Percentiles rank a stretch among this genome's conserved stretches.
Conservation (phyloP, 768 basidiomycete species). For the Mycena galericulata region DNA sequence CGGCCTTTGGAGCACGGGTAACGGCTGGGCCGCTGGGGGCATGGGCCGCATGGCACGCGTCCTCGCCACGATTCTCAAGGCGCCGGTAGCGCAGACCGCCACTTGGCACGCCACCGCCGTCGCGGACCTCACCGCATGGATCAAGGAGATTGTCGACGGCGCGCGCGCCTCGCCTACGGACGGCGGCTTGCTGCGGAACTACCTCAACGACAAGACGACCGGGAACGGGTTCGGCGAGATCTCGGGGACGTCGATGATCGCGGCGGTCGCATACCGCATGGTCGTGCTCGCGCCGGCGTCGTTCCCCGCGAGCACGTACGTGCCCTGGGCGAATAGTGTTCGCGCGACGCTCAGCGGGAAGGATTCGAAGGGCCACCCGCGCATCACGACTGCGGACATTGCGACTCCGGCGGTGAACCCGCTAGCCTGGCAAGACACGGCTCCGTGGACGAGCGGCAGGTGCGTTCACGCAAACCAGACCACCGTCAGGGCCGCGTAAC, state of each 20-base stretch:
- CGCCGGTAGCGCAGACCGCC: conserved; percentile 44
- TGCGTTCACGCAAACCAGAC: background rate
- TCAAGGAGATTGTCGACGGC: conserved; percentile 60
- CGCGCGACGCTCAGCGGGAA: conserved; percentile 32
- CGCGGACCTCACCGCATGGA: conserved; percentile 47
- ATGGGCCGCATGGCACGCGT: conserved; percentile 39
- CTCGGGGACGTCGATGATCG: conserved; percentile 55
- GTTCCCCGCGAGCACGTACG: conserved; percentile 38
- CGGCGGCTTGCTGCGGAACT: conserved; percentile 56
- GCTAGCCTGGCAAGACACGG: conserved; percentile 50
- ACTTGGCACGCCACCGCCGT: conserved; percentile 44
- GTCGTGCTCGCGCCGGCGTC: conserved; percentile 34
- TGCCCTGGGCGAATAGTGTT: conserved; percentile 40
- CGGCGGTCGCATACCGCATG: conserved; percentile 53
- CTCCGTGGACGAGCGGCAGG: conserved; percentile 50
- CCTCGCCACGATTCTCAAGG: conserved; percentile 58
- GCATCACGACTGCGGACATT: conserved; percentile 43
- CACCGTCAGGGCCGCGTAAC: background rate
- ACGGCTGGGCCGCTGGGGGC: conserved; percentile 38
- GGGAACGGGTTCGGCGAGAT: conserved; percentile 57
- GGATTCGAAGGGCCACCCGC: background rate
- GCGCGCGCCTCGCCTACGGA: conserved; percentile 49
- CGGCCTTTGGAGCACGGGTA: conserved; percentile 37
- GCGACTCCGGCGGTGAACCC: conserved; percentile 55
- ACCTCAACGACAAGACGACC: conserved; percentile 47